Evolutionary conservation across 1,139 yeast species (phyloP), one percentile per base, ranked within the genome.

Genomic region (Ogataea hybrid): DNA sequence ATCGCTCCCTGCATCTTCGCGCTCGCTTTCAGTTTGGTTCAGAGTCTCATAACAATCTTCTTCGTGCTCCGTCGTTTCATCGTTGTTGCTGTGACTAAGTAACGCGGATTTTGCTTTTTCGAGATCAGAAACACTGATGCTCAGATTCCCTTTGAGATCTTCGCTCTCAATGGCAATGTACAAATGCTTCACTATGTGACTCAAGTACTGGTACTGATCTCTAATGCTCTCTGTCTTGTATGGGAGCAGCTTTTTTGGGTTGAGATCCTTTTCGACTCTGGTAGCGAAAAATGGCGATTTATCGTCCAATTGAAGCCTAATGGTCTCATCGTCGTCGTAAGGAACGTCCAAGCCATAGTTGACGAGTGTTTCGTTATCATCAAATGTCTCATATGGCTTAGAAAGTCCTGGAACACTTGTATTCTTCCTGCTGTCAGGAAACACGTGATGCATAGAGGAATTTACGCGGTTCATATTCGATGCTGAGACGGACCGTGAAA

Each of bases 141-240:
- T 75, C 23, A 87, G 68, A 9, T 79, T 68, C 1, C 96, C 95
- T 55, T 81, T 84, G 17, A 87, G 68, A 61, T 89, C 96, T 50
- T 82, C 68, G 4, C 95, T 80, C 51, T 79, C 73, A 43, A 88
- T 75, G 10, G 96, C 88, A 45, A 87, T 77, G 61, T 87, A 87
- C 20, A 92, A 65, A 62, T 88, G 89, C 3, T 84, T 75, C 25
- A 89, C 73, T 25, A 92, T 85, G 57, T 84, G 95, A 41, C 88
- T 75, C 40, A 92, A 69, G 55, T 88, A 90, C 44, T 75, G 76
- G 14, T 88, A 84, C 46, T 81, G 85, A 48, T 86, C 95, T 34
- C 68, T 68, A 8, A 81, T 80, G 2, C 77, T 60, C 61, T 89
- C 97, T 1, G 84, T 76, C 32, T 70, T 67, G 61, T 92, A 92